Percentiles rank a stretch among this genome's conserved stretches.
Evolutionary conservation across 192 early-diverging fungal species (phyloP).

Genomic region (Coemansia sp.): DNA sequence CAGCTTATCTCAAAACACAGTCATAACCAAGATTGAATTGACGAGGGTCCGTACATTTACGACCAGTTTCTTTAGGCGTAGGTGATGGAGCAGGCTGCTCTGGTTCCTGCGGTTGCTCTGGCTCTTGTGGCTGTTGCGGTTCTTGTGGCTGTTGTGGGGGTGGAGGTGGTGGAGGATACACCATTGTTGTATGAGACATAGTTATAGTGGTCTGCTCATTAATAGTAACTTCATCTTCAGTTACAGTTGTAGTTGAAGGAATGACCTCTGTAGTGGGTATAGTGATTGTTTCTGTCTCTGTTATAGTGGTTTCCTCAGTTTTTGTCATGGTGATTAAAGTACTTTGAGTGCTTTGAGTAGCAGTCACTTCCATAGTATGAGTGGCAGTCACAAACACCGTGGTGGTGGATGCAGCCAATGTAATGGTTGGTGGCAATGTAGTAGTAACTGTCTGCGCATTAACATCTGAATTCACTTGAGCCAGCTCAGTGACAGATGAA

Average conservation of each 20-base stretch:
- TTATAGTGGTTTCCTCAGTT: neutral
- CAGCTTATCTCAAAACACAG: neutral
- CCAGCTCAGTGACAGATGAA: neutral
- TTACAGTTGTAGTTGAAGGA: too few relatives aligned
- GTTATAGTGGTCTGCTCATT: too few relatives aligned
- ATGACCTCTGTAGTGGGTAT: neutral
- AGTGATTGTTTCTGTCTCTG: neutral
- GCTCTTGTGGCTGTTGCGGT: neutral
- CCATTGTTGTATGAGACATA: too few relatives aligned
- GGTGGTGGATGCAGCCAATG: neutral
- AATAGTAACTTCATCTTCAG: too few relatives aligned
- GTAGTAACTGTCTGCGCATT: conserved; percentile 1
- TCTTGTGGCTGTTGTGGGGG: neutral
- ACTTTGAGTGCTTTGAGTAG: neutral
- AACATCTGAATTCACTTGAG: neutral
- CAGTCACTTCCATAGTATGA: neutral
- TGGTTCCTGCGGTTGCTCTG: neutral
- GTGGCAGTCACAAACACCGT: neutral
- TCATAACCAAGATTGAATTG: neutral
- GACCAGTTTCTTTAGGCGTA: neutral
- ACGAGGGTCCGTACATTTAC: conserved; percentile 1
- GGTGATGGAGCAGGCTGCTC: neutral
- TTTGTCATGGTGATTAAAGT: neutral
- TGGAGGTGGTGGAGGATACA: neutral
- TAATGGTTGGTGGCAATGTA: neutral